Conservation (phyloP, 768 basidiomycete species). For the Serendipita sp. region DNA sequence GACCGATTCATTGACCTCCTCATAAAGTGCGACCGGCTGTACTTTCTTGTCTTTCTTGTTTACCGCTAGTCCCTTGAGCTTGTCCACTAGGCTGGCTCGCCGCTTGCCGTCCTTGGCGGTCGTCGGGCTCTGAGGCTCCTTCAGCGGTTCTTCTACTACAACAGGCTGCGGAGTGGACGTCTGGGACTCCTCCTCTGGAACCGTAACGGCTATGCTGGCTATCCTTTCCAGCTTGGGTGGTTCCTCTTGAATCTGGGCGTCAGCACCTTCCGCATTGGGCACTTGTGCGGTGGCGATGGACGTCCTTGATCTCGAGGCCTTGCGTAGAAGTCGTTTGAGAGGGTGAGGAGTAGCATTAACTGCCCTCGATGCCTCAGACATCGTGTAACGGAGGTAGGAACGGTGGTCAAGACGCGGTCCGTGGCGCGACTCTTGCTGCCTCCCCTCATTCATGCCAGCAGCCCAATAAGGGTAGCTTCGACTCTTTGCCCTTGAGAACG, state of each 20-base stretch:
- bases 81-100: neutral
- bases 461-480: no score
- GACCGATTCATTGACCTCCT: neutral
- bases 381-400: neutral
- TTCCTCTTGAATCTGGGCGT: neutral
- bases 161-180: neutral
- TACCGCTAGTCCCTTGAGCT: neutral
- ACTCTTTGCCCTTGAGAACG: no score
- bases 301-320: constrained; percentile 1
- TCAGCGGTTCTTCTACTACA: neutral
- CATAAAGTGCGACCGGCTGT: neutral
- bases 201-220: neutral
- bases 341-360: neutral
- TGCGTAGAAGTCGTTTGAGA: neutral
- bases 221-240: neutral
- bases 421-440: no score
- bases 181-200: neutral
- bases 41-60: neutral
- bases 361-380: neutral
- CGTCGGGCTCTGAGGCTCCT: neutral
- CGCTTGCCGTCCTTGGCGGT: neutral
- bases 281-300: neutral
- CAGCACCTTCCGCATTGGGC: neutral
- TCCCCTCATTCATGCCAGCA: no score
- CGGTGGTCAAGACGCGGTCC: neutral